Conservation (phyloP, 805 yeast genomes). For the Jamesozyma spencerorum region DNA sequence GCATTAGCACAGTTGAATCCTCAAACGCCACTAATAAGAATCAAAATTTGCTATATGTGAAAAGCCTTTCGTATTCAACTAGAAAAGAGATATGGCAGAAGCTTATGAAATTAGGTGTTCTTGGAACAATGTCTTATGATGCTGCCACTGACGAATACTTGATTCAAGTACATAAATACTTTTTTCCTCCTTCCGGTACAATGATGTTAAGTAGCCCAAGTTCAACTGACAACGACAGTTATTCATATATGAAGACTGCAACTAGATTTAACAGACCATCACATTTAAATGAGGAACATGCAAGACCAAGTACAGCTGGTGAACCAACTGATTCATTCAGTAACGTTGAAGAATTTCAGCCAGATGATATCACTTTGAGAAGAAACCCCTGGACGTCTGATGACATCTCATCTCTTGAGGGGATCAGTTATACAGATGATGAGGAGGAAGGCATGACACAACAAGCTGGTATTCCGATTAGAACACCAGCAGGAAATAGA, state of each 20-base stretch:
- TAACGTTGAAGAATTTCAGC: too few relatives aligned
- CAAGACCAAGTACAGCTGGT: background rate
- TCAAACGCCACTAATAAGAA: too few relatives aligned
- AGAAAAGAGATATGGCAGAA: constrained; percentile 29
- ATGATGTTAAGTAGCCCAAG: too few relatives aligned
- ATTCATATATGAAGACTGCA: too few relatives aligned
- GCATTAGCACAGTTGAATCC: background rate
- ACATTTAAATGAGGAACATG: background rate
- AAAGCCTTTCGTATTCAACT: constrained; percentile 4
- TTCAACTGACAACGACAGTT: too few relatives aligned
- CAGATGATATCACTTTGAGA: too few relatives aligned
- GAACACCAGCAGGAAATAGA: too few relatives aligned
- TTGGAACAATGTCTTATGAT: constrained; percentile 28
- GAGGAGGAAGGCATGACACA: too few relatives aligned
- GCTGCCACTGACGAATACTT: constrained; percentile 25
- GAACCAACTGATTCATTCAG: too few relatives aligned
- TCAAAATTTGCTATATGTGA: background rate
- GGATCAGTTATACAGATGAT: background rate
- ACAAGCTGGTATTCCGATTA: too few relatives aligned
- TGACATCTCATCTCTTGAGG: background rate
- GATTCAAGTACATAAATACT: constrained; percentile 25
- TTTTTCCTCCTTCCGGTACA: constrained; percentile 14
- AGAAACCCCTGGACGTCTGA: background rate
- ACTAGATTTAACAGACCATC: too few relatives aligned
- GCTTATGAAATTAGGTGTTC: constrained; percentile 24